phyloP scores from a whole-genome alignment of 306 rosid species.

The Cucumis hystrix region DNA sequence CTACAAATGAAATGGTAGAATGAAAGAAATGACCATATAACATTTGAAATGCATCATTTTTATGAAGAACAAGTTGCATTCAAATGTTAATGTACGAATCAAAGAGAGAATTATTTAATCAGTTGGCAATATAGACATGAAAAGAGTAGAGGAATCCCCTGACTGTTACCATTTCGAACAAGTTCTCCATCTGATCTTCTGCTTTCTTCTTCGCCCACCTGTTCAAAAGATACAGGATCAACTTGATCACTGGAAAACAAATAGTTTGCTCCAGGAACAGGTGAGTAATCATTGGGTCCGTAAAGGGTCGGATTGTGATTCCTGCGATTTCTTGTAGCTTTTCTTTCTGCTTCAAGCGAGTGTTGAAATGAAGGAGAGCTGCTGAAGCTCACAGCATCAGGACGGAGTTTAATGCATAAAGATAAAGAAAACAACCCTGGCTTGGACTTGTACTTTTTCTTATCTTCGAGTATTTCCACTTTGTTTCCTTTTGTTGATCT shows the following conservation, averaged over 20 bases:
- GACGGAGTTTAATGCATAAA: constrained; percentile 44
- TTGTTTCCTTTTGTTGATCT: constrained; percentile 36
- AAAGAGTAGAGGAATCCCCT: constrained; percentile 8
- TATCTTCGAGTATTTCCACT: constrained; percentile 23
- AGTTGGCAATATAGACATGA: constrained; percentile 23
- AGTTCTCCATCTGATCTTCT: constrained; percentile 14
- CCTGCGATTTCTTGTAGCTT: constrained; percentile 13
- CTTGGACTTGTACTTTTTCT: constrained; percentile 31
- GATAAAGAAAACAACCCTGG: constrained; percentile 51
- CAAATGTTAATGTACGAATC: background rate
- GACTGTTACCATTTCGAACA: constrained; percentile 8
- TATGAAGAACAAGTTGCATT: background rate
- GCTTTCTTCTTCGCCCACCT: constrained; percentile 10
- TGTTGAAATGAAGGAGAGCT: constrained; percentile 46
- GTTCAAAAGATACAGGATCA: constrained; percentile 16
- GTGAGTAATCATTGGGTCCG: constrained; percentile 19
- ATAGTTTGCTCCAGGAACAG: constrained; percentile 1
- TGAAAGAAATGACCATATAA: background rate
- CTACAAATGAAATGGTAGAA: background rate
- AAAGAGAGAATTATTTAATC: background rate
- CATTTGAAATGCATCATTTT: background rate
- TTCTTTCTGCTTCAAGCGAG: constrained; percentile 55
- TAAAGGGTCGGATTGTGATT: background rate
- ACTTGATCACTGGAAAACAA: constrained; percentile 20
- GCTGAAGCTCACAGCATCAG: constrained; percentile 35